Evolutionary conservation across 1,284 basidiomycete species (phyloP).

Genomic region (Ganoderma meredithae): DNA sequence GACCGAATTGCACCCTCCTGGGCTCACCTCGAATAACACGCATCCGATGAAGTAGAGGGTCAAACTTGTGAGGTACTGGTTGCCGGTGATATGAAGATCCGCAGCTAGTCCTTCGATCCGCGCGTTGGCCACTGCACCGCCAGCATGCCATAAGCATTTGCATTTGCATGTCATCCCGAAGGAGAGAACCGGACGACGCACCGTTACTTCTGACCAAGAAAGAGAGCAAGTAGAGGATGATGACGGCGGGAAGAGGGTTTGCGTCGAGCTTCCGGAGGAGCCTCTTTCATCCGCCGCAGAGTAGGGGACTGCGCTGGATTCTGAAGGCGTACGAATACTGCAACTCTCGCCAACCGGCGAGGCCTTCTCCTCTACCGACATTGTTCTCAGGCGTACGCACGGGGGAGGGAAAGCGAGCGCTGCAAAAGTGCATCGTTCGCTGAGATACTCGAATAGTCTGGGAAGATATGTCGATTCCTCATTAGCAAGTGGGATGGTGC

Average conservation of each 20-base stretch:
- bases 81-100: slow-evolving; percentile 39
- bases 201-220: slow-evolving; percentile 62
- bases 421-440: neutral
- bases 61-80: slow-evolving; percentile 46
- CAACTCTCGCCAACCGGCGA: neutral
- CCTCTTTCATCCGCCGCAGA: neutral
- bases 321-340: neutral
- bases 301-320: neutral
- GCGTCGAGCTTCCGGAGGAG: slow-evolving; percentile 37
- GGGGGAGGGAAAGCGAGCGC: neutral
- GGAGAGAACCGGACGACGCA: neutral
- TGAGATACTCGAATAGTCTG: neutral
- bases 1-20: too few relatives aligned
- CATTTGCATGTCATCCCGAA: neutral
- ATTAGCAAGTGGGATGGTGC: neutral
- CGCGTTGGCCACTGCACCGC: slow-evolving; percentile 62
- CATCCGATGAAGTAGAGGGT: slow-evolving; percentile 70
- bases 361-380: slow-evolving; percentile 3
- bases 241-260: slow-evolving; percentile 59
- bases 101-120: slow-evolving; percentile 46
- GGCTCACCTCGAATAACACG: slow-evolving; percentile 55
- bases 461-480: slow-evolving; percentile 2
- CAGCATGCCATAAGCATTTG: neutral
- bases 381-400: neutral
- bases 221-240: slow-evolving; percentile 69